Evolutionary conservation across 768 basidiomycete species (phyloP).

Genomic region (Mrakia blollopis): DNA sequence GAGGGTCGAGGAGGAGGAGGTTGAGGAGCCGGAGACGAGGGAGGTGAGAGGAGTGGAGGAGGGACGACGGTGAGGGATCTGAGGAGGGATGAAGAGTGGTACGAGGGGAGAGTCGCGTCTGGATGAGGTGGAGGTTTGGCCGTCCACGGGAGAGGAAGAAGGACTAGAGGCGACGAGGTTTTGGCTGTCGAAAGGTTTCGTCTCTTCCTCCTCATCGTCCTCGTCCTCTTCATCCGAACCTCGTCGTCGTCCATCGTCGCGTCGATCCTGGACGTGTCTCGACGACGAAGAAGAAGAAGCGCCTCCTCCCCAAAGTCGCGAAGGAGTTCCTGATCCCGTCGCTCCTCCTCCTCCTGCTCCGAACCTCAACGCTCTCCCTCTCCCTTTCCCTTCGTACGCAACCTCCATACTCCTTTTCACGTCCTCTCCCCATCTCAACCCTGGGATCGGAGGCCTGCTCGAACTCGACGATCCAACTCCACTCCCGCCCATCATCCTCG

Average conservation of each 20-base stretch:
- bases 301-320: not conserved
- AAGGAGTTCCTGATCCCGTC: not conserved
- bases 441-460: not conserved
- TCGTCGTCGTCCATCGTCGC: not conserved
- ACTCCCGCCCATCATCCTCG: not conserved
- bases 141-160: not conserved
- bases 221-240: not conserved
- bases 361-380: not conserved
- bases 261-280: not conserved
- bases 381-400: not conserved
- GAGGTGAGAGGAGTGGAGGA: not conserved
- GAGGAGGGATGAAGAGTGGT: conserved; percentile 13
- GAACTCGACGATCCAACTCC: not conserved
- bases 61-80: conserved; percentile 17
- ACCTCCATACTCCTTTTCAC: not conserved
- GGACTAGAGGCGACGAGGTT: not conserved
- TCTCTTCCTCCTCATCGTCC: not conserved
- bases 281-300: not conserved
- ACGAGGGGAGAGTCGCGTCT: not conserved
- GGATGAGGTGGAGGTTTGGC: not conserved
- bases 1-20: not conserved
- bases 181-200: not conserved
- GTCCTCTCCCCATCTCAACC: conserved; percentile 8
- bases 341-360: no score
- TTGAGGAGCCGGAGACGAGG: conserved; percentile 1